Base-by-base conservation (phyloP, 1,284 basidiomycete species). In the Coriolopsis trogii region DNA sequence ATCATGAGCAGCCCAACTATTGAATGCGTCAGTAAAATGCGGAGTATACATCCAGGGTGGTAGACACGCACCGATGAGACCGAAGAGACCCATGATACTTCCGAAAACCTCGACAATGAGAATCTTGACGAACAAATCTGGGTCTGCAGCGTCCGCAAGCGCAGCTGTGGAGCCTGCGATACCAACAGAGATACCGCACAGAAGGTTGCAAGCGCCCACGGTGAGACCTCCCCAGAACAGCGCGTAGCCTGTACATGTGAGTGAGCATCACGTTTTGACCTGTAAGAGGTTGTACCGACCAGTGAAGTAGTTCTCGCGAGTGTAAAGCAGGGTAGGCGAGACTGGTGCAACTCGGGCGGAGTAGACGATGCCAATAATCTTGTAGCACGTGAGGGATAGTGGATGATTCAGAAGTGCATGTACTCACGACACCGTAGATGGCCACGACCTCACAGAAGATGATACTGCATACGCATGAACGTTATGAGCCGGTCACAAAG, bases 381-480 rank as follows among this genome's bases (percentile, higher is more conserved):
- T 49, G 4, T 18, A 16, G 16, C 10, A 29, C 23, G 49, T 20
- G 31, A 41, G 42, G n/a, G 16, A 36, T 33, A 37, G 10, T 15
- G 36, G 29, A 39, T n/a, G n/a, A n/a, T n/a, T n/a, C 16, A 16
- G 33, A 44, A 31, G 28, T 30, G 29, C 40, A 45, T 30, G 23
- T 28, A 81, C 89, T 56, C 71, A 95, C 93, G 45, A 94, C 91
- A 50, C 91, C 95, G 72, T 96, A 97, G 67, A 97, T 97, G 55
- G 94, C 95, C 20, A 97, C 93, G 61, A 98, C 96, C 78, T 99
- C 96, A 70, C 96, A 98, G 78, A 99, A 98, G 69, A 99, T 98
- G 76, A 99, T 95, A 59, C 94, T 96, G 63, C 10, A 39, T n/a
- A n/a, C n/a, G 9, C 7, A 26, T 18, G 18, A 36, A 37, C n/a